Evolutionary conservation across 2,329 filamentous ascomycete genomes (phyloP), one percentile per base, ranked within the genome.

Genomic region (Metarhizium guizhouense): DNA sequence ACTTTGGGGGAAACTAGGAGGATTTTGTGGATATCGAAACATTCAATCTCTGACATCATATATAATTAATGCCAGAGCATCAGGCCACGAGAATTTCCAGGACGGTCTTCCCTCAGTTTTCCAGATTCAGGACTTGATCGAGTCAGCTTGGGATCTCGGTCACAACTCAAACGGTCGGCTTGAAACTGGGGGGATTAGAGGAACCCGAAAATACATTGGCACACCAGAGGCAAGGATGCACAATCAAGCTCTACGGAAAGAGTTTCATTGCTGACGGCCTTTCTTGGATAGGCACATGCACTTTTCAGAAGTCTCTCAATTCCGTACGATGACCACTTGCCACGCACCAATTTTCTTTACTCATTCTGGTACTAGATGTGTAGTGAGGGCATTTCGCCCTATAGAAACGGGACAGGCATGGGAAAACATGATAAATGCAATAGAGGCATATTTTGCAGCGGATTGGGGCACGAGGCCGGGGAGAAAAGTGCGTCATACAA

Each of bases 181-280:
- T 2, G 90, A 97, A 70, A 96, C 92, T 0, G 93, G 93, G 2
- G 90, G 91, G 1, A 88, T 97, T 60, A 83, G 77, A 60, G 86
- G 86, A n/a, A 96, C 92, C 0, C 83, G 94, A 58, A 97, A 96
- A 69, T 97, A 94, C 66, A 97, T 97, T 62, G 93, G 93, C 16
- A 96, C 93, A 1, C 85, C 90, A 8, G 93, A 97, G 76, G 88
- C 89, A 74, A 61, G 67, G 34, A 30, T 1, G 7, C 36, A 6
- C 20, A 8, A 29, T 45, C 3, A 30, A 45, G 18, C 42, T 20
- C 16, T 18, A 18, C 25, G 11, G 30, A 14, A 18, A 20, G 6
- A 7, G 10, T 38, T 25, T 7, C 48, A 47, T 54, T 18, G 45
- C 36, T 30, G 10, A 30, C 25, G 25, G 25, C 10, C 8, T 1